Conservation (phyloP, 495 filamentous ascomycete genomes). For the Choiromyces venosus region DNA sequence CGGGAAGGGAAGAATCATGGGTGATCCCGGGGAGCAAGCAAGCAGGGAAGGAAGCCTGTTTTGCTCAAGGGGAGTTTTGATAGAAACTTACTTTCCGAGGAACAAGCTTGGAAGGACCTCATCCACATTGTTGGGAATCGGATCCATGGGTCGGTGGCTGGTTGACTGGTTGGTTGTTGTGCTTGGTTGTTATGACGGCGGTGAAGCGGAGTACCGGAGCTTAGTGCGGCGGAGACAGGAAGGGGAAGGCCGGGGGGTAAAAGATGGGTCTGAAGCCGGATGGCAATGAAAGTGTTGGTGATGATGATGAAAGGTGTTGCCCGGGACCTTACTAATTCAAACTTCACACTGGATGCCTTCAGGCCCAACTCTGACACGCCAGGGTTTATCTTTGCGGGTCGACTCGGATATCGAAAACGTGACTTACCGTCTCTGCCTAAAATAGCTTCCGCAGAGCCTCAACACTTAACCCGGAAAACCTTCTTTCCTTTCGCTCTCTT, state of each 20-base stretch:
- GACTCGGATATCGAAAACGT: neutral
- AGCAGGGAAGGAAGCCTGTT: neutral
- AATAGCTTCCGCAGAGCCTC: slow-evolving; percentile 1
- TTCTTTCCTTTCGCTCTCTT: neutral
- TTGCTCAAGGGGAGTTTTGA: neutral
- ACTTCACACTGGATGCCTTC: too few species aligned
- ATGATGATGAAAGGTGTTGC: neutral
- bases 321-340: neutral
- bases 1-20: neutral
- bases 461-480: neutral
- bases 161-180: neutral
- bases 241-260: neutral
- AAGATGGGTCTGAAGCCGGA: neutral
- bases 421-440: neutral
- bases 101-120: slow-evolving; percentile 34
- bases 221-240: neutral
- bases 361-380: neutral
- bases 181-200: neutral
- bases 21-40: neutral
- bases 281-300: neutral
- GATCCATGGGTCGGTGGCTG: neutral
- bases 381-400: neutral
- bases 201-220: neutral
- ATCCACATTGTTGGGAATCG: slow-evolving; percentile 13
- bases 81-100: slow-evolving; percentile 20